Base-by-base conservation (phyloP, 768 basidiomycete genomes). In the Phaffia australis region DNA sequence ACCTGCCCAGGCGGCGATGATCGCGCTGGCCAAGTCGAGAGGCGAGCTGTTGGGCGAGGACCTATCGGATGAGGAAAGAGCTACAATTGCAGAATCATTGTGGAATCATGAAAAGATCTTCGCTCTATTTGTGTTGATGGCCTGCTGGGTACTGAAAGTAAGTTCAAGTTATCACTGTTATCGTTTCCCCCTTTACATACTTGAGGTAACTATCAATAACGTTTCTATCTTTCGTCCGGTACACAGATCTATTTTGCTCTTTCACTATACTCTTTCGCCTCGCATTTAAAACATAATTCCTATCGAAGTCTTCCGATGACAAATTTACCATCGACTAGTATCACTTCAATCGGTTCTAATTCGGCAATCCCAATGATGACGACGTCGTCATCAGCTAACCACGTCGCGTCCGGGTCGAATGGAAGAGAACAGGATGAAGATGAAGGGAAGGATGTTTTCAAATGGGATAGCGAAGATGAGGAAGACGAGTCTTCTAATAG, bases 101-200 rank as follows among this genome's bases (percentile, higher is more conserved):
- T 98, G 95, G 95, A 82, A 86, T 70, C 80, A 86, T 62, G 95
- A 99, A 79, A 90, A 90, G 74, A 85, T 86, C 2, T 82, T 83
- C 15, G 91, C 93, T 0, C 82, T 83, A 0, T 77, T 81, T 8
- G 84, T 94, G 58, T 84, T 99, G 66, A 76, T 88, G 19, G 63
- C 86, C 3, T 89, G 91, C 18, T 99, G 92, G 92, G 69, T 90
- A 29, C 78, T 82, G 74, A 97, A 97, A 84, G 93, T 92, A 68
- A 69, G 83, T 75, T 19, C 47, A 30, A 23, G 51, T 46, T 21
- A 51, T 50, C 61, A 29, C 46, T 25, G 57, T n/a, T 6, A 51
- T 68, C 48, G 42, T 71, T 56, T 51, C 60, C 54, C 48, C 57
- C 55, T 65, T 35, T 48, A 25, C 19, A 32, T 16, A 23, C 52